phyloP scores from a whole-genome alignment of 176 grass and related monocot species.

The Avena eriantha region DNA sequence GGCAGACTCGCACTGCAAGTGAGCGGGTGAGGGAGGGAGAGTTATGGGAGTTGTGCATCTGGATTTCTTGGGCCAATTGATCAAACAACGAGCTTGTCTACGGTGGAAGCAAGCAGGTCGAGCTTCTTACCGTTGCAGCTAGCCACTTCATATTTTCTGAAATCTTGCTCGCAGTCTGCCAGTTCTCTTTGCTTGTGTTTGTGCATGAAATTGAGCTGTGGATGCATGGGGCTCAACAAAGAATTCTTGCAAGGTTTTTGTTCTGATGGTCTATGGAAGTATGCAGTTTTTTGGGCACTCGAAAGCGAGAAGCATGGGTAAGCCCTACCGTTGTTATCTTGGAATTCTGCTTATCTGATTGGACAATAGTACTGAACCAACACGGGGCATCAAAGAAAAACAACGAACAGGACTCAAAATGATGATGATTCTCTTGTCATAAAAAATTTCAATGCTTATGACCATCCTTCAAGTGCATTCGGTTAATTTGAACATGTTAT shows the following conservation, averaged over 20 bases:
- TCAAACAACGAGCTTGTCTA: conserved; percentile 71
- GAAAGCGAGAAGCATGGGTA: conserved; percentile 45
- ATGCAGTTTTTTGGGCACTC: conserved; percentile 73
- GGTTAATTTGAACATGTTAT: neutral
- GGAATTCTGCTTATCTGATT: neutral
- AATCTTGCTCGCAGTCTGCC: neutral
- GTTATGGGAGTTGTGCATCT: conserved; percentile 67
- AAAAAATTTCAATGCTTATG: neutral
- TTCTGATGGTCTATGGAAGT: conserved; percentile 65
- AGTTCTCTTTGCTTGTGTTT: conserved; percentile 26
- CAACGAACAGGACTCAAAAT: neutral
- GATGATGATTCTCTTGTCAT: neutral
- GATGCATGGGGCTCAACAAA: conserved; percentile 8
- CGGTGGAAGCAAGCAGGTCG: conserved; percentile 71
- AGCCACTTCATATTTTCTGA: conserved; percentile 33
- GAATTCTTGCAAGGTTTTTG: conserved; percentile 59
- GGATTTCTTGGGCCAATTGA: conserved; percentile 58
- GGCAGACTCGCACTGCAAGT: neutral
- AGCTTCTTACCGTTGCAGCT: conserved; percentile 78
- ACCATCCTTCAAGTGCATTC: neutral
- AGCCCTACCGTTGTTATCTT: conserved; percentile 38
- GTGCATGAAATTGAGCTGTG: conserved; percentile 22
- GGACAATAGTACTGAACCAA: neutral
- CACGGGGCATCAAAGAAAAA: conserved; percentile 15
- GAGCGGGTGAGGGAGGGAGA: conserved; percentile 34